These are phyloP conservation scores for Tricholoma sp. DNA, from an alignment of 768 basidiomycete genomes.

Conservation along the genomic window DNA sequence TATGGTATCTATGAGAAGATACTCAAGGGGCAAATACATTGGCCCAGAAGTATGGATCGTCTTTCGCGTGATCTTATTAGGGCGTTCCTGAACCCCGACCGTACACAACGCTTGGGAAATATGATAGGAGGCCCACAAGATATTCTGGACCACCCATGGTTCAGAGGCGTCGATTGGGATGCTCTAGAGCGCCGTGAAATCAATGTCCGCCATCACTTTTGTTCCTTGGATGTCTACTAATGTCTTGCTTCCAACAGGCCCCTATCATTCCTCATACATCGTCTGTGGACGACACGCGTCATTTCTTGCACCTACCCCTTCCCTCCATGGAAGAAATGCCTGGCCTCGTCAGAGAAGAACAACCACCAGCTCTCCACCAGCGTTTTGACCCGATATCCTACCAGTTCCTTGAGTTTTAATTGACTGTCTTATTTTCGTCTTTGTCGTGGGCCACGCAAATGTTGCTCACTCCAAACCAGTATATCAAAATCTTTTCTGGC, in stretches of 20 bases:
- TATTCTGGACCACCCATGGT: slow-evolving; percentile 91
- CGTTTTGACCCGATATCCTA: slow-evolving; percentile 63
- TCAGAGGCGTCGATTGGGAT: slow-evolving; percentile 91
- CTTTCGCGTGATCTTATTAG: slow-evolving; percentile 86
- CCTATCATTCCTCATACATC: slow-evolving; percentile 82
- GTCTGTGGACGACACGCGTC: slow-evolving; percentile 77
- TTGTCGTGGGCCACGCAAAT: slow-evolving; percentile 8
- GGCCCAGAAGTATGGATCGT: slow-evolving; percentile 87
- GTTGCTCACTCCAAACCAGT: no score
- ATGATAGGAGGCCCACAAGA: slow-evolving; percentile 90
- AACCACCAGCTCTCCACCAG: slow-evolving; percentile 50
- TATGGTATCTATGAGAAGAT: slow-evolving; percentile 99
- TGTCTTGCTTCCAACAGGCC: slow-evolving; percentile 43
- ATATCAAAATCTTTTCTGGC: neutral
- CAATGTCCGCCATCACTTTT: slow-evolving; percentile 43
- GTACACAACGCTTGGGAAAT: slow-evolving; percentile 88
- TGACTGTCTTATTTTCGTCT: slow-evolving; percentile 9
- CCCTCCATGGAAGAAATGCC: slow-evolving; percentile 77
- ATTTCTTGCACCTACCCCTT: slow-evolving; percentile 78
- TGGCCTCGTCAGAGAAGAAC: slow-evolving; percentile 64
- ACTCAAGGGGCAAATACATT: slow-evolving; percentile 78
- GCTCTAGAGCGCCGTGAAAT: slow-evolving; percentile 84
- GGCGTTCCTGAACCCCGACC: slow-evolving; percentile 87
- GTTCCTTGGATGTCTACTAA: slow-evolving; percentile 4
- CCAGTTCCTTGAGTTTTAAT: slow-evolving; percentile 74